Base-by-base conservation (phyloP, 768 basidiomycete species). In the Suillus discolor region DNA sequence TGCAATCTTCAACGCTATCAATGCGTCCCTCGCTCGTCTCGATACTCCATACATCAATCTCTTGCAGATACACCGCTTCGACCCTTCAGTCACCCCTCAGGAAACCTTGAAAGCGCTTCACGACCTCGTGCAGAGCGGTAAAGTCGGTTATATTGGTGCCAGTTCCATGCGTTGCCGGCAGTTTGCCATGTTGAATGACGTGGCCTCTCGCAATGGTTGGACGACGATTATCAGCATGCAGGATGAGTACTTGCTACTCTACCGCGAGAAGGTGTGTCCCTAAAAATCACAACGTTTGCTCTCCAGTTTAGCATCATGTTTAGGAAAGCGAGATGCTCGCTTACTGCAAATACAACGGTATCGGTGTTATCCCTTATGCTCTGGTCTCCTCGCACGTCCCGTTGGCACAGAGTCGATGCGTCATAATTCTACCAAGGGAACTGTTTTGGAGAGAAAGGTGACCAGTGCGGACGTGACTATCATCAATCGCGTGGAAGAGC, bases 141-240 rank as follows among this genome's bases (percentile, higher is more conserved):
- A 83, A 67, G 84, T 84, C 28, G 74, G 84, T 49, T 87, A 86
- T 67, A 79, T 85, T 39, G 84, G 84, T 6, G 81, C 80, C 4
- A 82, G 80, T 65, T 82, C 81, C 57, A 82, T 84, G 82, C 73
- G 78, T 6, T 71, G 81, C 15, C 83, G 82, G 83, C 79, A 83
- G 53, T 81, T 84, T 49, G 77, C 77, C 20, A 68, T 76, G 60
- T 72, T 85, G 72, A 82, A 84, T 63, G 78, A 81, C 42, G 77
- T 83, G 3, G 84, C 85, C 4, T 71, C 76, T 42, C 74, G 73
- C 65, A 70, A 83, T 16, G 80, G 80, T 6, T 84, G 85, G 79
- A 85, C 86, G 5, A 82, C 77, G 65, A 87, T 87, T 66, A 77
- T 85, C 57, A 82, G 84, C 63, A 85, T 87, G 80, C 87, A 88